Base-by-base conservation (phyloP, 2,329 filamentous ascomycete species). In the Alternaria viburni region DNA sequence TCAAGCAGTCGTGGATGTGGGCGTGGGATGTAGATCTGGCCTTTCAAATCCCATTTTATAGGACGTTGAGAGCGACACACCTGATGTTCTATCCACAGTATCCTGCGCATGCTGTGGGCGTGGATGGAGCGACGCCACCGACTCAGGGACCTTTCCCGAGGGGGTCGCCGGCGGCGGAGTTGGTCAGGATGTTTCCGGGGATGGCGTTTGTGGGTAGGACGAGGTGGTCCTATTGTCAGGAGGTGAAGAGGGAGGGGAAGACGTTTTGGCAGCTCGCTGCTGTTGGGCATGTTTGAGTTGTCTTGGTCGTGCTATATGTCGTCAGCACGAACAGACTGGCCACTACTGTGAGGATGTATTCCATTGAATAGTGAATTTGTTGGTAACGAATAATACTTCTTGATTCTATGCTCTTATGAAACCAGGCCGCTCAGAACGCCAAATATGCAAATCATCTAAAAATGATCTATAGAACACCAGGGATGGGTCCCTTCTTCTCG, bases 401-500 rank as follows among this genome's bases (percentile, higher is more conserved):
- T 49, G 32, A 41, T 54, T 57, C 32, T 50, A 41, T 57, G 43
- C 44, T 25, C 46, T 49, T 15, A 41, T 30, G n/a, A 60, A 57
- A 55, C 32, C 44, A 54, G 21, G 44, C 30, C 52, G 51, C 43
- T 45, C 32, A 26, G 21, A 57, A 65, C 46, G 56, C 63, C 52
- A 19, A 15, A 19, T 23, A 62, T 60, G 46, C 51, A 54, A 55
- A 60, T 0, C 5, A 15, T 49, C n/a, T 19, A 41, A 30, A 8
- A 12, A 26, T 9, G 3, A n/a, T 2, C 51, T 71, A 74, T 47
- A 59, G 54, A 6, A 81, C 80, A 11, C 80, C 80, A 7, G 79
- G 77, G 57, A 81, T 81, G 11, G 85, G 84, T 5, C 81, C 82
- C 45, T 81, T 82, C 46, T 80, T 81, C 66, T 83, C 82, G 52